These are phyloP conservation scores for Sordariomycetes sp. DNA, from an alignment of 2,329 filamentous ascomycete species.

Conservation along the genomic window DNA sequence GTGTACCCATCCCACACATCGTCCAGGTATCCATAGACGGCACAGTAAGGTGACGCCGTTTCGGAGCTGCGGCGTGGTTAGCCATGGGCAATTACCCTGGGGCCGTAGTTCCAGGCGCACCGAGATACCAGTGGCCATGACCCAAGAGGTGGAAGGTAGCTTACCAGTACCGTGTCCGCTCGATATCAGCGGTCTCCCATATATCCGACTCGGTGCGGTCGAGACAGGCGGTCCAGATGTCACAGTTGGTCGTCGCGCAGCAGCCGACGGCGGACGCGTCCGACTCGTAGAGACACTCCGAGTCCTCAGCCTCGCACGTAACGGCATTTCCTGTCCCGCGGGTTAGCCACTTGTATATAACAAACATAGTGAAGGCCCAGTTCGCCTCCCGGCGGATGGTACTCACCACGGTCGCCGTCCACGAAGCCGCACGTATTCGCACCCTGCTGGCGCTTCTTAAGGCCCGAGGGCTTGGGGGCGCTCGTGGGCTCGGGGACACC, in stretches of 20 bases:
- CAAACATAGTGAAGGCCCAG: neutral
- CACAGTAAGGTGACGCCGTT: neutral
- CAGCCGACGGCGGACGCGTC: slow-evolving; percentile 1
- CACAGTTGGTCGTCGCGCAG: slow-evolving; percentile 3
- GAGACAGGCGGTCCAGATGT: slow-evolving; percentile 4
- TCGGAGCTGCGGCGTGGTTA: neutral
- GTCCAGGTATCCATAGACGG: neutral
- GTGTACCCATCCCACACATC: neutral
- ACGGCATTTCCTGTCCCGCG: neutral
- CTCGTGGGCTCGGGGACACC: neutral
- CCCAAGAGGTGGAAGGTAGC: neutral
- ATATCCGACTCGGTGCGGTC: neutral
- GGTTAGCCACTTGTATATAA: neutral
- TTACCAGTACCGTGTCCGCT: slow-evolving; percentile 4
- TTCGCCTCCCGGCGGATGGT: neutral
- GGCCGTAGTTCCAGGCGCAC: neutral
- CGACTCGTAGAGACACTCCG: slow-evolving; percentile 1
- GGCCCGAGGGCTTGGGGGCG: neutral
- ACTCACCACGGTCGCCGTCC: neutral
- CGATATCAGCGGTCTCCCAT: neutral
- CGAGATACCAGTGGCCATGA: neutral
- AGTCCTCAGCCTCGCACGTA: neutral
- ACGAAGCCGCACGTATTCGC: slow-evolving; percentile 3
- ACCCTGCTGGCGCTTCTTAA: neutral
- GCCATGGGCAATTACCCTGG: neutral